Evolutionary conservation across 2,329 filamentous ascomycete species (phyloP).

Genomic region (Mariannaea elegans): DNA sequence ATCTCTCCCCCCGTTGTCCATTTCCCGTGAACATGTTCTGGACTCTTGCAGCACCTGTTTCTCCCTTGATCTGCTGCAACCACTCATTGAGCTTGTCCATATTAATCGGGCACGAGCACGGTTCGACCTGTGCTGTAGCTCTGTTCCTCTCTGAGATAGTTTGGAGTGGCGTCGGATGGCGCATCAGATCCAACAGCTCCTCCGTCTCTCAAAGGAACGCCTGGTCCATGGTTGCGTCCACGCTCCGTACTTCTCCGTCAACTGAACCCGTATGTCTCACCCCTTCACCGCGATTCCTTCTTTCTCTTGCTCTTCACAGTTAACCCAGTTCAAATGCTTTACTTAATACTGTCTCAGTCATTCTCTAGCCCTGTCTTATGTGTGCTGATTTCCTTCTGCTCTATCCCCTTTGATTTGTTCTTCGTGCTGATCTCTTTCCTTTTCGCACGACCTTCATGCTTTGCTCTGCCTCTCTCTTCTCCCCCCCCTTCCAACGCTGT

Average conservation of each 20-base stretch:
- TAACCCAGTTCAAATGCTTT: not conserved
- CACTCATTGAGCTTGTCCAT: not conserved
- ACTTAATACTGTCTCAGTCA: not conserved
- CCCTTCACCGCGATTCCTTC: not conserved
- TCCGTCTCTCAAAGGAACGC: not conserved
- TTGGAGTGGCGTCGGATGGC: not conserved
- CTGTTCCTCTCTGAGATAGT: not conserved
- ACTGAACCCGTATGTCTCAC: not conserved
- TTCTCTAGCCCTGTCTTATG: not conserved
- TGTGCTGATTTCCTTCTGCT: not conserved
- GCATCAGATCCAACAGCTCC: not conserved
- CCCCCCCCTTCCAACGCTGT: no score
- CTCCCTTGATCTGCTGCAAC: constrained; percentile 6
- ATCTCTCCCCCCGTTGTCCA: not conserved
- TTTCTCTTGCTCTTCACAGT: not conserved
- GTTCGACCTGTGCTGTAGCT: no score
- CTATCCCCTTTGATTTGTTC: not conserved
- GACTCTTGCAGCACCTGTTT: not conserved
- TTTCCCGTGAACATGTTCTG: not conserved
- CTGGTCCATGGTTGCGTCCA: not conserved
- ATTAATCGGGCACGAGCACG: not conserved
- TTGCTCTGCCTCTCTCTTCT: no score
- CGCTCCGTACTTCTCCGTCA: not conserved
- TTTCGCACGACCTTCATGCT: no score
- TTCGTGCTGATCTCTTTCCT: not conserved